Base-by-base conservation (phyloP, 805 yeast species). In the Tetrapisispora iriomotensis region DNA sequence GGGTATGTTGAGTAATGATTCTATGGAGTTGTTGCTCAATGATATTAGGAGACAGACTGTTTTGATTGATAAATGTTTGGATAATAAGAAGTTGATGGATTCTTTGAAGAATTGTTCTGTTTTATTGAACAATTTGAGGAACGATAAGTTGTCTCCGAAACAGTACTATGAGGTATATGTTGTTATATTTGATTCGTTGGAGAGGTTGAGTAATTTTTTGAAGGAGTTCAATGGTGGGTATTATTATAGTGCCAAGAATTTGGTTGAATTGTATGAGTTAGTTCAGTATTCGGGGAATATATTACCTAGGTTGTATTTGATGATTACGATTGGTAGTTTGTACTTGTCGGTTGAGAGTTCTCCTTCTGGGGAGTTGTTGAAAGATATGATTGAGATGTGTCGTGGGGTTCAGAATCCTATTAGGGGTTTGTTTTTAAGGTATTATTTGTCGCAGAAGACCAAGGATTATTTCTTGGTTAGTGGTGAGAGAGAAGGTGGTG, bases 371-470 rank as follows among this genome's bases (percentile, higher is more conserved):
- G 96, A 86, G 45, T 79, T 90, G 39, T 74, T 88, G 77, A 83
- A 82, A 59, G 97, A 90, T 57, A 82, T 90, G 94, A 79, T 90
- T 51, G 97, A 90, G 58, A 90, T 90, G 97, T 80, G 94, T 47
- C 74, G 94, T 25, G 97, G 96, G 8, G 94, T 88, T 2, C 97
- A 90, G 61, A 88, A 85, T 54, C 97, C 97, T 1, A 75, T 86
- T 22, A 68, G 96, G 40, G 97, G 97, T 2, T 66, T 90, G 45
- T 90, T 90, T 58, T 65, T 90, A 52, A 68, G 97, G 34, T 88
- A 90, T 65, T 90, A 86, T 59, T 65, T 90, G 24, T 77, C 86
- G 4, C 96, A 90, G 58, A 68, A 86, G 48, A 80, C 85, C 17
- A 82, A 87, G 45, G 53, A 47, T 36, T 47, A 65, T 18, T 44